Evolutionary conservation across 2,329 filamentous ascomycete species (phyloP).

Genomic region (Polychaeton citri): DNA sequence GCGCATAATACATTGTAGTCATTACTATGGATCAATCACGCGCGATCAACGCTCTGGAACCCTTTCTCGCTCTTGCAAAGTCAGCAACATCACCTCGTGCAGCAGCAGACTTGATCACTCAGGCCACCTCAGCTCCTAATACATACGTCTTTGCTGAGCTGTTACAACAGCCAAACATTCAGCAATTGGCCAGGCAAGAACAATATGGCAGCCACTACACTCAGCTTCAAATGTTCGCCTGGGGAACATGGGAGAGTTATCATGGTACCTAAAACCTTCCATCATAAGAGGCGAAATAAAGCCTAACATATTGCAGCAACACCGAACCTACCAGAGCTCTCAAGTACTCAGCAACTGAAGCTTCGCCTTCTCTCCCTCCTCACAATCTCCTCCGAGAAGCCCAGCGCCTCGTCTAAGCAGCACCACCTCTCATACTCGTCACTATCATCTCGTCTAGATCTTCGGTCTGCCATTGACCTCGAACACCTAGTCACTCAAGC

Average conservation of each 20-base stretch:
- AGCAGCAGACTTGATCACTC: constrained; percentile 70
- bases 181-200: constrained; percentile 50
- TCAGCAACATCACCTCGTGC: constrained; percentile 73
- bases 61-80: constrained; percentile 82
- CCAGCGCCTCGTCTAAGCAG: constrained; percentile 28
- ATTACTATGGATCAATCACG: constrained; percentile 70
- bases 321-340: constrained; percentile 53
- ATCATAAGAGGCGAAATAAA: no score
- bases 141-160: constrained; percentile 92
- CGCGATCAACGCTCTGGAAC: constrained; percentile 51
- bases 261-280: constrained; percentile 34
- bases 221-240: constrained; percentile 78
- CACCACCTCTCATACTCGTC: constrained; percentile 54
- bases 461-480: constrained; percentile 54
- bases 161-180: constrained; percentile 67
- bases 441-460: constrained; percentile 53
- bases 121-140: constrained; percentile 78
- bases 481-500: constrained; percentile 78
- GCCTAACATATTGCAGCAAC: constrained; percentile 28
- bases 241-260: constrained; percentile 79
- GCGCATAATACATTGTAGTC: no score
- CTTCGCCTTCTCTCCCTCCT: constrained; percentile 84
- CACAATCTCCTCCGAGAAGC: constrained; percentile 53
- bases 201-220: constrained; percentile 53
- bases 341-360: constrained; percentile 62